These are phyloP conservation scores for Cichorium intybus DNA, from an alignment of 140 eudicot genomes.

Conservation along the genomic window DNA sequence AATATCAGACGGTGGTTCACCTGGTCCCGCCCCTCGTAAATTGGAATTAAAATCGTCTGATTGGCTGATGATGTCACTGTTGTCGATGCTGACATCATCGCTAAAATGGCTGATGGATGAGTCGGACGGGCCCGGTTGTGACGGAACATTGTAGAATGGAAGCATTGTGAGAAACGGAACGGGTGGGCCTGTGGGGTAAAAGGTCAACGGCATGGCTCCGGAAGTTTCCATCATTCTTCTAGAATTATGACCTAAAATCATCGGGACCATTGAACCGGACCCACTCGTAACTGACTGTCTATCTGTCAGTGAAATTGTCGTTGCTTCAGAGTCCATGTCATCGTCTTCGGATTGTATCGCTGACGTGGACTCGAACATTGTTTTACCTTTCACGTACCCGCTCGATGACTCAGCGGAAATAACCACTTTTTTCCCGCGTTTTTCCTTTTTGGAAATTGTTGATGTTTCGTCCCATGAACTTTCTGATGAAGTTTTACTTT, in stretches of 20 bases:
- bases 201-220: constrained; percentile 49
- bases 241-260: constrained; percentile 58
- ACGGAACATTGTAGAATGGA: constrained; percentile 52
- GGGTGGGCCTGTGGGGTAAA: constrained; percentile 96
- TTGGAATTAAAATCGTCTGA: constrained; percentile 35
- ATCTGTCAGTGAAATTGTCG: too few species aligned
- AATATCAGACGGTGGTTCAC: constrained; percentile 55
- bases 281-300: constrained; percentile 41
- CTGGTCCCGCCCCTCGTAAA: constrained; percentile 23
- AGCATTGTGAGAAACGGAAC: constrained; percentile 92
- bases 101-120: constrained; percentile 48
- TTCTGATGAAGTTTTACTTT: constrained; percentile 88
- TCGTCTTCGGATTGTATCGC: constrained; percentile 37
- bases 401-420: constrained; percentile 37
- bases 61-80: constrained; percentile 39
- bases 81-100: constrained; percentile 44
- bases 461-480: constrained; percentile 89
- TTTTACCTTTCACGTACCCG: constrained; percentile 31
- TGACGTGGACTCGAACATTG: constrained; percentile 36
- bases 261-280: constrained; percentile 48
- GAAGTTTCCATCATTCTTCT: constrained; percentile 56
- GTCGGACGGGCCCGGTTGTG: constrained; percentile 54
- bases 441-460: constrained; percentile 53
- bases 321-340: constrained; percentile 29
- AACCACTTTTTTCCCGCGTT: constrained; percentile 52